phyloP scores from a whole-genome alignment of 2,329 filamentous ascomycete species.

The Verticillium isaacii region DNA sequence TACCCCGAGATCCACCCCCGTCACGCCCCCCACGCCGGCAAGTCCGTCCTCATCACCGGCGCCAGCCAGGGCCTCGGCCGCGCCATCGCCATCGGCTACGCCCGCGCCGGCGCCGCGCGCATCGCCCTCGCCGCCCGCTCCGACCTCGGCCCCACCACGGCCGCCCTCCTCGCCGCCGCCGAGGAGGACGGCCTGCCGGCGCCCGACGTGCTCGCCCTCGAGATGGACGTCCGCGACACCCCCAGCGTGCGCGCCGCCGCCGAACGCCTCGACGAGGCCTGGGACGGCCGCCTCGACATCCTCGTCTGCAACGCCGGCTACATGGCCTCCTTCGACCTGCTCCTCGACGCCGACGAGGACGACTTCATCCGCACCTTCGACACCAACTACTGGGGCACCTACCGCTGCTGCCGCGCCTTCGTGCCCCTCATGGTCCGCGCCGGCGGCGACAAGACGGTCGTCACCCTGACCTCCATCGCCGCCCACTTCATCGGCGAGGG shows the following conservation, averaged over 20 bases:
- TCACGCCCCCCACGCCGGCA: constrained; percentile 29
- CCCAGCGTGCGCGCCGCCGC: constrained; percentile 25
- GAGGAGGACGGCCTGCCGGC: constrained; percentile 19
- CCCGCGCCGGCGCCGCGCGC: constrained; percentile 42
- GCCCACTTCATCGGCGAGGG: constrained; percentile 27
- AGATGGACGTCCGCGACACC: constrained; percentile 30
- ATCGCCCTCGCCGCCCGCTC: constrained; percentile 52
- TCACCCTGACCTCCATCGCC: constrained; percentile 42
- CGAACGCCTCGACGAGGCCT: constrained; percentile 9
- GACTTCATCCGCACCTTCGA: constrained; percentile 44
- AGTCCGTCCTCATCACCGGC: constrained; percentile 46
- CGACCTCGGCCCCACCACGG: constrained; percentile 28
- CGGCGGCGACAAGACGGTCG: constrained; percentile 30
- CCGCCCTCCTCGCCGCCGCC: constrained; percentile 28
- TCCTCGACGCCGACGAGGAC: constrained; percentile 27
- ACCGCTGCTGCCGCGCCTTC: constrained; percentile 39
- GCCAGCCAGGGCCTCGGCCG: constrained; percentile 50
- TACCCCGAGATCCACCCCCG: constrained; percentile 45
- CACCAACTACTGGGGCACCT: constrained; percentile 45
- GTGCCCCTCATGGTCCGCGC: constrained; percentile 34
- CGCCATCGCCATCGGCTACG: constrained; percentile 50
- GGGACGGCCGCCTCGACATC: constrained; percentile 32
- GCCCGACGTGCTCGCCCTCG: constrained; percentile 36
- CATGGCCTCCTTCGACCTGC: constrained; percentile 23
- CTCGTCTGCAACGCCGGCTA: constrained; percentile 39